phyloP scores from a whole-genome alignment of 805 yeast genomes.

The Priceomyces fermenticarens region DNA sequence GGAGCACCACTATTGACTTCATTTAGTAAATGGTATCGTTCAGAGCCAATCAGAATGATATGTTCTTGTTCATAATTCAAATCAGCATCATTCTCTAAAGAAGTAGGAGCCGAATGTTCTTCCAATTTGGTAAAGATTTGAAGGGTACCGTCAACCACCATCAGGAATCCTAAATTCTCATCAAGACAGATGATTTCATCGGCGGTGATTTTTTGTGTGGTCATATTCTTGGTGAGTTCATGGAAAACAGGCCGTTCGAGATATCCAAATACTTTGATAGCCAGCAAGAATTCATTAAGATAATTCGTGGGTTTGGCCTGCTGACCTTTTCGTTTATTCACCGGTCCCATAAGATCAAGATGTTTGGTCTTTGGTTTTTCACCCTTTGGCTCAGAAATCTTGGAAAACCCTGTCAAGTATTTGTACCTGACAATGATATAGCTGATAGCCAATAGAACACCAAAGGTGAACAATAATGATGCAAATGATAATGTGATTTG shows the following conservation, averaged over 20 bases:
- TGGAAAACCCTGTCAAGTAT: slow-evolving; percentile 61
- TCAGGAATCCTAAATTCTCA: slow-evolving; percentile 78
- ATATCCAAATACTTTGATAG: slow-evolving; percentile 92
- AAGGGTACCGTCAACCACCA: slow-evolving; percentile 88
- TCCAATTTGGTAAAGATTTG: slow-evolving; percentile 66
- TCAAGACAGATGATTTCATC: slow-evolving; percentile 77
- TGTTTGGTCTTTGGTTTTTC: slow-evolving; percentile 41
- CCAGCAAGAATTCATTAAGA: slow-evolving; percentile 84
- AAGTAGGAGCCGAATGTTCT: slow-evolving; percentile 5
- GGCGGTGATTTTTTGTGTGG: slow-evolving; percentile 74
- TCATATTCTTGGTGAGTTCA: slow-evolving; percentile 88
- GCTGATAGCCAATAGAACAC: slow-evolving; percentile 27
- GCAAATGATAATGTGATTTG: slow-evolving; percentile 52
- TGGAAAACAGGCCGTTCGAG: slow-evolving; percentile 87
- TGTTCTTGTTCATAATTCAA: slow-evolving; percentile 38
- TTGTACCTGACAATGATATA: slow-evolving; percentile 58
- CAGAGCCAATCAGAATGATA: slow-evolving; percentile 49
- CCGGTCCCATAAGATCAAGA: slow-evolving; percentile 45
- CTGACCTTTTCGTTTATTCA: slow-evolving; percentile 20
- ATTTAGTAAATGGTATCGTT: slow-evolving; percentile 69
- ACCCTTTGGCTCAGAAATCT: slow-evolving; percentile 31
- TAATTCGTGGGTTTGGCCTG: slow-evolving; percentile 51
- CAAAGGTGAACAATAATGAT: slow-evolving; percentile 35
- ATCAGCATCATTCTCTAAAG: slow-evolving; percentile 18
- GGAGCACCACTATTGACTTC: slow-evolving; percentile 83